These are phyloP conservation scores for Fusarium robinianum DNA, from an alignment of 2,329 filamentous ascomycete genomes.

Conservation along the genomic window DNA sequence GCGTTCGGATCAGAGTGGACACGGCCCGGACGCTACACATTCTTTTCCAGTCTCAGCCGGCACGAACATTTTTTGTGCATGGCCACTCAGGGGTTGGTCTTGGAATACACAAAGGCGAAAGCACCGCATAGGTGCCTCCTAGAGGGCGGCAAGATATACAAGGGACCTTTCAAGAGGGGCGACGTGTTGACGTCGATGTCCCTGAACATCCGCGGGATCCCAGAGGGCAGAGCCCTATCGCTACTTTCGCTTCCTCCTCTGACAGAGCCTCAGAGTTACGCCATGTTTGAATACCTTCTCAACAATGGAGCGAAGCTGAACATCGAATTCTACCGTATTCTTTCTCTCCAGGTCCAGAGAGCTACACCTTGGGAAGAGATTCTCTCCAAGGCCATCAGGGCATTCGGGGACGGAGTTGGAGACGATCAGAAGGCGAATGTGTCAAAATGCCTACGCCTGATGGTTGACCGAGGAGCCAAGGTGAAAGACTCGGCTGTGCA, in stretches of 20 bases:
- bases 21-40: too few species aligned
- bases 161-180: background rate
- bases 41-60: too few species aligned
- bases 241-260: background rate
- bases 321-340: too few species aligned
- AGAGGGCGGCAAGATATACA: background rate
- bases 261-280: rapidly evolving
- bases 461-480: background rate
- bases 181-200: too few species aligned
- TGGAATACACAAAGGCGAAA: background rate
- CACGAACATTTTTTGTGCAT: background rate
- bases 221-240: rapidly evolving
- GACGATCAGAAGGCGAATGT: background rate
- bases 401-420: rapidly evolving
- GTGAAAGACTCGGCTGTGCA: background rate
- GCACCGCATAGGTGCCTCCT: background rate
- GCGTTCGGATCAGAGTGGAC: too few species aligned
- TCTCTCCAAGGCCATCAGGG: background rate
- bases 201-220: too few species aligned
- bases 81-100: background rate
- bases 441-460: slow-evolving; percentile 1
- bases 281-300: background rate
- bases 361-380: slow-evolving; percentile 8
- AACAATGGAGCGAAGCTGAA: slow-evolving; percentile 7
- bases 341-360: too few species aligned